These are phyloP conservation scores for Monilinia fructicola DNA, from an alignment of 2,329 filamentous ascomycete species.

Conservation along the genomic window DNA sequence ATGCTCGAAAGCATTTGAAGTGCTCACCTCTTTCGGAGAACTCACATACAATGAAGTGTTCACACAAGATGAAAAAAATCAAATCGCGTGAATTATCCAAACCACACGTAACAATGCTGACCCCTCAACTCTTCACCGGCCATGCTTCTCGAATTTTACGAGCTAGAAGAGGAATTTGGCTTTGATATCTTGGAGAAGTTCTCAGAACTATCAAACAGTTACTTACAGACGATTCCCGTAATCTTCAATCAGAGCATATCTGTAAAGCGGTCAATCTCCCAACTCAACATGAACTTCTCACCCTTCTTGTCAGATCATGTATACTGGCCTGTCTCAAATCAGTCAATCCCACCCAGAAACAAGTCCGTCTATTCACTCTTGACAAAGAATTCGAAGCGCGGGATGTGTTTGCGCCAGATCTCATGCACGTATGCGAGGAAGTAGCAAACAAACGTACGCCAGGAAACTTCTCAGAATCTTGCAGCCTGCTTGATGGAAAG, in stretches of 20 bases:
- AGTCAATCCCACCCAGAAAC: background rate
- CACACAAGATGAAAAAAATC: background rate
- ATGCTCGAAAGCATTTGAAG: constrained; percentile 32
- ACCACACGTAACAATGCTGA: background rate
- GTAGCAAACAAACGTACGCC: background rate
- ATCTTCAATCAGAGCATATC: background rate
- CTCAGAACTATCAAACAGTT: background rate
- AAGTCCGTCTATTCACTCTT: constrained; percentile 13
- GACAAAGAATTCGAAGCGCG: constrained; percentile 24
- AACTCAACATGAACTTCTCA: background rate
- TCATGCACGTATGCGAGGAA: constrained; percentile 16
- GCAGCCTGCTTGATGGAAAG: background rate
- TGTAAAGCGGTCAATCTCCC: background rate
- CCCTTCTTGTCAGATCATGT: background rate
- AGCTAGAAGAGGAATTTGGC: background rate
- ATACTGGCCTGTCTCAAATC: background rate
- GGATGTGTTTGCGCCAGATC: constrained; percentile 24
- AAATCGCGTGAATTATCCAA: background rate
- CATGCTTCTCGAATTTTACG: background rate
- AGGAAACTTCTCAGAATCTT: background rate
- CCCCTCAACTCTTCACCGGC: background rate
- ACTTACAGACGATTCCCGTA: background rate
- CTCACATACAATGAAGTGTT: background rate
- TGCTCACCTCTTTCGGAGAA: background rate
- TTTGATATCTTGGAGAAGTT: background rate